Percentiles rank a stretch among this genome's conserved stretches.
Conservation (phyloP, 768 basidiomycete species). For the Lentinula detonsa region DNA sequence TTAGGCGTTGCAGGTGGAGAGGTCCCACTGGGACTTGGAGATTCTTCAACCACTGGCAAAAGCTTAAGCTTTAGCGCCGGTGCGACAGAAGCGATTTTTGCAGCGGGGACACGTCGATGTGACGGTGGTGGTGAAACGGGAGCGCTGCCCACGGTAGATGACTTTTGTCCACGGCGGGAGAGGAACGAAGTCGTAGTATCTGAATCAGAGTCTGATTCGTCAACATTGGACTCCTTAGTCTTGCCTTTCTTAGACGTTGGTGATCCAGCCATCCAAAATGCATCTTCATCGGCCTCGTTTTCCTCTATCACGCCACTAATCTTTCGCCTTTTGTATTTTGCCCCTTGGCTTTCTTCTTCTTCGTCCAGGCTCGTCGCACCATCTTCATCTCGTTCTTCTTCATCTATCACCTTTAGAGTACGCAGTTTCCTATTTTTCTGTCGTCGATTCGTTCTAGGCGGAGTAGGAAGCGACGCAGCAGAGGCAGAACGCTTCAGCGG, state of each 20-base stretch:
- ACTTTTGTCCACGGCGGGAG: background rate
- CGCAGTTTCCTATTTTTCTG: slow-evolving; percentile 19
- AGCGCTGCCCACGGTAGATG: background rate
- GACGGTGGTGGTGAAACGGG: slow-evolving; percentile 8
- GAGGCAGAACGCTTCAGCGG: slow-evolving; percentile 28
- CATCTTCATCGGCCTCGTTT: slow-evolving; percentile 23
- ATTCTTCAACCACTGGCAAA: background rate
- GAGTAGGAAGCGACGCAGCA: slow-evolving; percentile 36
- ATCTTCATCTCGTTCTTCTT: slow-evolving; percentile 8
- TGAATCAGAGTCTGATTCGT: background rate
- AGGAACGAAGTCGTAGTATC: background rate
- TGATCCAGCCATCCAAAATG: slow-evolving; percentile 21
- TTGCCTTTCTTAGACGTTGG: slow-evolving; percentile 10
- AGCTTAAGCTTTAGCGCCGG: background rate
- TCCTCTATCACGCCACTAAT: slow-evolving; percentile 15
- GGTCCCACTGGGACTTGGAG: background rate
- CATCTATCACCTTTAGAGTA: slow-evolving; percentile 9
- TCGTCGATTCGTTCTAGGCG: slow-evolving; percentile 32
- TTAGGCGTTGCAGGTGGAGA: slow-evolving; percentile 5
- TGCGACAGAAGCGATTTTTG: background rate
- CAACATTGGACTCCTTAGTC: background rate
- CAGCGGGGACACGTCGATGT: background rate
- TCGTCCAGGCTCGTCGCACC: slow-evolving; percentile 10
- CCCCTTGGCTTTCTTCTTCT: background rate
- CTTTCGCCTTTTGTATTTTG: slow-evolving; percentile 15